Evolutionary conservation across 805 yeast genomes (phyloP).

Genomic region (Diddensiella transvaalensis): DNA sequence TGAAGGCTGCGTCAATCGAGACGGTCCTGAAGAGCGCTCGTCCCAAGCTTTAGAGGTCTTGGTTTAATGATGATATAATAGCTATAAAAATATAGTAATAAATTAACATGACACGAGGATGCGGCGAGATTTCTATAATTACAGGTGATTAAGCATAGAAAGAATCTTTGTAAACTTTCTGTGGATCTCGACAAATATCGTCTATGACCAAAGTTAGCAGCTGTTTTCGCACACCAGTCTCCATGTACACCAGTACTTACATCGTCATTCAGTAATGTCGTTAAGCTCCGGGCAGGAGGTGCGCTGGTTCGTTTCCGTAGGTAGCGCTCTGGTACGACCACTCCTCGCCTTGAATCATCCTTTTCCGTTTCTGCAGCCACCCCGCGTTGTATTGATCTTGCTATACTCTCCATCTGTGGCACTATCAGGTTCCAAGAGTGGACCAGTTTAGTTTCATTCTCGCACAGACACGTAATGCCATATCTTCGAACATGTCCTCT

Average conservation of each 20-base stretch:
- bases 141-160: constrained; percentile 8
- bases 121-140: too few relatives aligned
- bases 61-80: neutral
- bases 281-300: constrained; percentile 15
- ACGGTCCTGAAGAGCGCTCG: constrained; percentile 57
- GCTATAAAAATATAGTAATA: neutral
- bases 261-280: constrained; percentile 21
- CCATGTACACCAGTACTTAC: neutral
- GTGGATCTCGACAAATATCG: constrained; percentile 20
- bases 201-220: neutral
- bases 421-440: constrained; percentile 22
- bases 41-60: constrained; percentile 38
- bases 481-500: constrained; percentile 26
- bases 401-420: constrained; percentile 20
- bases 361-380: constrained; percentile 12
- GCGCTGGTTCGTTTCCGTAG: constrained; percentile 18
- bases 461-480: constrained; percentile 26
- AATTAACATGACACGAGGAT: too few relatives aligned
- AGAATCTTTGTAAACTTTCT: constrained; percentile 18
- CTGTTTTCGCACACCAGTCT: neutral
- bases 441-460: constrained; percentile 21
- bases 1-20: constrained; percentile 82
- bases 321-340: constrained; percentile 20
- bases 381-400: constrained; percentile 18
- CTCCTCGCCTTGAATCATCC: constrained; percentile 13